phyloP scores from a whole-genome alignment of 1,139 yeast species.

The Saccharomyces hybrid region DNA sequence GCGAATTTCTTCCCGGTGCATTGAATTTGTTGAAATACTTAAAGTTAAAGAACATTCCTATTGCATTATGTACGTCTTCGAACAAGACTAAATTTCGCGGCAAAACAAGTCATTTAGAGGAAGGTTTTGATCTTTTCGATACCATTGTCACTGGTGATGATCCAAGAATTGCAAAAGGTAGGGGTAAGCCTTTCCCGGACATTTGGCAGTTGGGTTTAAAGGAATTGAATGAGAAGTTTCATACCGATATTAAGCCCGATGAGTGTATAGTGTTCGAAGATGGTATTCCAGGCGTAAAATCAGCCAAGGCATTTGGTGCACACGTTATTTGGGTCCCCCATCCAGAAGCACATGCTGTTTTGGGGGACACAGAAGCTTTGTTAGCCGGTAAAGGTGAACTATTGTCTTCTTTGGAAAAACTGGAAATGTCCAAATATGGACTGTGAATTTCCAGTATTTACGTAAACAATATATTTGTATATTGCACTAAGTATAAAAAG shows the following conservation, averaged over 20 bases:
- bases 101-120: conserved; percentile 61
- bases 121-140: conserved; percentile 55
- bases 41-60: conserved; percentile 48
- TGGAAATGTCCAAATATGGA: conserved; percentile 48
- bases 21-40: conserved; percentile 53
- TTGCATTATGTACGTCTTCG: conserved; percentile 92
- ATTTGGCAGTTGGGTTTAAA: conserved; percentile 80
- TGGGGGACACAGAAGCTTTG: conserved; percentile 43
- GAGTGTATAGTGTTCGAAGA: conserved; percentile 92
- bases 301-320: conserved; percentile 82
- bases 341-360: conserved; percentile 49
- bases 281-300: conserved; percentile 79
- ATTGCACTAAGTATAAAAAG: background rate
- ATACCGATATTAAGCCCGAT: conserved; percentile 49
- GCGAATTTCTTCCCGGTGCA: conserved; percentile 79
- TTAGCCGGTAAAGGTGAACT: conserved; percentile 50
- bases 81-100: conserved; percentile 47
- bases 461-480: background rate
- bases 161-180: conserved; percentile 65
- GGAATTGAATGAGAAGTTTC: conserved; percentile 47
- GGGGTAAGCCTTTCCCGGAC: conserved; percentile 90
- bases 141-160: conserved; percentile 87
- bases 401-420: conserved; percentile 43
- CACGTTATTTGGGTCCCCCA: conserved; percentile 91
- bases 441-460: conserved; percentile 11